Evolutionary conservation across 2,329 filamentous ascomycete genomes (phyloP), one percentile per base, ranked within the genome.

Genomic region (Aspergillus felis): DNA sequence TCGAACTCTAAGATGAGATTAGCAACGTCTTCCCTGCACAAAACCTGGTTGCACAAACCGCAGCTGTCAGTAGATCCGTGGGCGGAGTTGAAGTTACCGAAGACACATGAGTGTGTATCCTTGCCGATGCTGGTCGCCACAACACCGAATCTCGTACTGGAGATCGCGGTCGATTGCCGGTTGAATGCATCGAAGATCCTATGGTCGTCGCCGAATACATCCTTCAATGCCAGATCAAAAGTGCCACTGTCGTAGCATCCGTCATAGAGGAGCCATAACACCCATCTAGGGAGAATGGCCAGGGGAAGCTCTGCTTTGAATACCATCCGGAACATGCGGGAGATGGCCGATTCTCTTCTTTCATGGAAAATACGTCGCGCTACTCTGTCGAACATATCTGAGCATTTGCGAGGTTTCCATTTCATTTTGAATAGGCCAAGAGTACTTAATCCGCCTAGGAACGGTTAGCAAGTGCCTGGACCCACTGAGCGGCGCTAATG

Each of bases 31-130:
- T 46, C 29, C 25, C 14, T 46, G 14, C 32, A 17, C n/a, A 7
- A 56, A 56, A 22, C 22, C 17, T 41, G 5, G 35, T 41, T 41
- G 5, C 35, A 41, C 17, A 41, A 41, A 41, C 35, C 5, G 5
- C 17, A 41, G 35, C 8, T 41, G 17, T 41, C n/a, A 49, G 49
- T 38, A 41, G 44, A 51, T 48, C 42, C 46, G 49, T 62, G 24
- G 1, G 49, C 47, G 2, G 38, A 24, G 46, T 67, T 66, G 27
- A 67, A 67, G 35, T 67, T 67, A 1, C 62, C 61, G 32, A 66
- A 60, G 1, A 67, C 54, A 50, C 61, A 67, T 3, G 60, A 57
- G 38, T 46, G 50, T 22, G 56, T 64, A n/a, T 64, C 61, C 35
- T 55, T 64, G 1, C 58, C 59, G 29, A 67, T 67, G 8, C 55